Conservation (phyloP, 1,139 yeast species). For the Sugiyamaella paludigena region DNA sequence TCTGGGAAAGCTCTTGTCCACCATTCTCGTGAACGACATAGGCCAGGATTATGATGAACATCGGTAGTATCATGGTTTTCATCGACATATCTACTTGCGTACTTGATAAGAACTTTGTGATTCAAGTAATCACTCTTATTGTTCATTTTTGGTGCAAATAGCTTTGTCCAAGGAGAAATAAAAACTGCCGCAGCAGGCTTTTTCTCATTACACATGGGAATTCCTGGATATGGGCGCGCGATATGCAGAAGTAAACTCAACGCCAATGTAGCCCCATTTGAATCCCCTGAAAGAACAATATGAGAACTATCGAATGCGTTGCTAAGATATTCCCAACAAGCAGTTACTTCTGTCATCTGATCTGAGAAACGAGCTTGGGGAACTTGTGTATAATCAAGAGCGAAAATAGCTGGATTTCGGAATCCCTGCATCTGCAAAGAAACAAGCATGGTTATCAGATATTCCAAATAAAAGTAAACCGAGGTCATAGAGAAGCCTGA, state of each 20-base stretch:
- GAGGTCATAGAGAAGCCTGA: conserved; percentile 33
- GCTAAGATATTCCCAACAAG: conserved; percentile 36
- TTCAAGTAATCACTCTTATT: conserved; percentile 29
- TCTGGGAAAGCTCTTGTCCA: conserved; percentile 45
- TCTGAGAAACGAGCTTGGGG: conserved; percentile 30
- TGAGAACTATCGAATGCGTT: conserved; percentile 30
- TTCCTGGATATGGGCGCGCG: conserved; percentile 32
- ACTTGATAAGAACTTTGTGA: conserved; percentile 23
- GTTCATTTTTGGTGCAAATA: conserved; percentile 20
- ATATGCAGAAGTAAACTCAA: conserved; percentile 40
- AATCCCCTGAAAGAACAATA: conserved; percentile 42
- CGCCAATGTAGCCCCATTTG: conserved; percentile 44
- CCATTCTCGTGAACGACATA: conserved; percentile 36
- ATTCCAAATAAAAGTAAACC: conserved; percentile 43
- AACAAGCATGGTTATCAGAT: conserved; percentile 38
- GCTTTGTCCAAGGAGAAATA: conserved; percentile 41
- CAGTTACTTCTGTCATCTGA: conserved; percentile 32
- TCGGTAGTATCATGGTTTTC: conserved; percentile 23
- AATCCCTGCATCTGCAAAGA: conserved; percentile 45
- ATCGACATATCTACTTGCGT: conserved; percentile 19
- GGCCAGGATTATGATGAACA: conserved; percentile 40
- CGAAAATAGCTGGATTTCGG: conserved; percentile 44
- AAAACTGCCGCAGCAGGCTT: conserved; percentile 41
- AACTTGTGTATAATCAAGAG: conserved; percentile 36
- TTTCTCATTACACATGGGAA: conserved; percentile 16